Evolutionary conservation across 2,329 filamentous ascomycete species (phyloP).

Genomic region (Ophiostoma pallidulum): DNA sequence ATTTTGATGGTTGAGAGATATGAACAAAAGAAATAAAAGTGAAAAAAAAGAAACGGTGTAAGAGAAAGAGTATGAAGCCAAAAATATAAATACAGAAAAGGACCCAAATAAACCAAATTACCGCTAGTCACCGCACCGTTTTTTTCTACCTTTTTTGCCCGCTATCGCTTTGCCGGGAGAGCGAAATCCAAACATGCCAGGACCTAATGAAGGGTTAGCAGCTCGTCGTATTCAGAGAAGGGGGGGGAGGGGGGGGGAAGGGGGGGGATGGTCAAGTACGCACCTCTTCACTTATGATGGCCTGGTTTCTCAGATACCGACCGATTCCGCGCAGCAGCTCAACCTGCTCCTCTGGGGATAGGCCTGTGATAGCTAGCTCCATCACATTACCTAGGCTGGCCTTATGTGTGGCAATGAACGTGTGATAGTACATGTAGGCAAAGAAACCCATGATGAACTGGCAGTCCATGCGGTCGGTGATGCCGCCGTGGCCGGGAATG

Average conservation of each 20-base stretch:
- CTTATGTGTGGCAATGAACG: slow-evolving; percentile 86
- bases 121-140: neutral
- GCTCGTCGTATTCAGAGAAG: too few species aligned
- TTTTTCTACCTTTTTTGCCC: neutral
- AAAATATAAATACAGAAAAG: neutral
- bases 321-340: slow-evolving; percentile 61
- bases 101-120: slow-evolving; percentile 1
- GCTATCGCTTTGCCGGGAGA: slow-evolving; percentile 16
- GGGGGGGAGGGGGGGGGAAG: neutral
- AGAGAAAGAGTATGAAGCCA: neutral
- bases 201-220: slow-evolving; percentile 12
- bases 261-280: slow-evolving; percentile 15
- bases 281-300: slow-evolving; percentile 33
- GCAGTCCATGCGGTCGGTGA: slow-evolving; percentile 98
- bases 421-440: slow-evolving; percentile 96
- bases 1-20: slow-evolving; percentile 8
- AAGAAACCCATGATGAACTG: slow-evolving; percentile 99
- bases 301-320: slow-evolving; percentile 57
- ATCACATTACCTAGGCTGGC: slow-evolving; percentile 78
- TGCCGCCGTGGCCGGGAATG: slow-evolving; percentile 93
- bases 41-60: neutral
- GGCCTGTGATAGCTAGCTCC: slow-evolving; percentile 82
- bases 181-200: slow-evolving; percentile 16
- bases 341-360: slow-evolving; percentile 79
- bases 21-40: neutral